These are phyloP conservation scores for Termitomyces sp. DNA, from an alignment of 768 basidiomycete species.

Conservation along the genomic window DNA sequence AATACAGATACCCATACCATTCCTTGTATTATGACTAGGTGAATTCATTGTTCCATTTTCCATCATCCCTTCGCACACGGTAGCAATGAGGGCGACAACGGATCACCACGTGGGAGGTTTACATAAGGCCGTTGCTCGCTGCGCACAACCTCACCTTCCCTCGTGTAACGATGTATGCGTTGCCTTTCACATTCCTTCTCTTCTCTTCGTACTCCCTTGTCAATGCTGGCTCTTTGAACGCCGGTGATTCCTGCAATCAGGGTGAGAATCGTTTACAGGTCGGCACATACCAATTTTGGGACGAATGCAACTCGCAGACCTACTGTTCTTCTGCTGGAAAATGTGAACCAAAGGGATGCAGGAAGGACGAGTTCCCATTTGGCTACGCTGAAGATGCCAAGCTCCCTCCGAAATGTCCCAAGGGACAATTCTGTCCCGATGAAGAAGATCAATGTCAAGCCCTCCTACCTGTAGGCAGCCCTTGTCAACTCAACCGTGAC, in stretches of 20 bases:
- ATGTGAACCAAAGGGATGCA: constrained; percentile 64
- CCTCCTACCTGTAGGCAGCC: constrained; percentile 52
- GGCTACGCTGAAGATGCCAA: constrained; percentile 42
- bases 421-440: constrained; percentile 76
- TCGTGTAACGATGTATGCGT: constrained; percentile 13
- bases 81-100: too few species aligned
- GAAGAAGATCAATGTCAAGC: constrained; percentile 68
- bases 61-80: too few species aligned
- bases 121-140: background rate
- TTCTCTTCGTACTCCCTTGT: constrained; percentile 33
- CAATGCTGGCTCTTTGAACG: constrained; percentile 40
- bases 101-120: background rate
- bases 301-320: constrained; percentile 67
- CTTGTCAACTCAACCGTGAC: constrained; percentile 85
- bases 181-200: constrained; percentile 50
- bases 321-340: constrained; percentile 54
- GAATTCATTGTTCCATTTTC: too few species aligned
- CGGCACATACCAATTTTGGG: constrained; percentile 76
- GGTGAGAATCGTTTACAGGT: constrained; percentile 61
- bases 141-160: background rate
- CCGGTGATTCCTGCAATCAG: constrained; percentile 43
- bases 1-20: too few species aligned
- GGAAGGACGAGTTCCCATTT: constrained; percentile 74
- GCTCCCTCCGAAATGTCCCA: constrained; percentile 57
- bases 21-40: too few species aligned